Conservation (phyloP, 148 eudicot genomes). For the Persicaria maculosa region DNA sequence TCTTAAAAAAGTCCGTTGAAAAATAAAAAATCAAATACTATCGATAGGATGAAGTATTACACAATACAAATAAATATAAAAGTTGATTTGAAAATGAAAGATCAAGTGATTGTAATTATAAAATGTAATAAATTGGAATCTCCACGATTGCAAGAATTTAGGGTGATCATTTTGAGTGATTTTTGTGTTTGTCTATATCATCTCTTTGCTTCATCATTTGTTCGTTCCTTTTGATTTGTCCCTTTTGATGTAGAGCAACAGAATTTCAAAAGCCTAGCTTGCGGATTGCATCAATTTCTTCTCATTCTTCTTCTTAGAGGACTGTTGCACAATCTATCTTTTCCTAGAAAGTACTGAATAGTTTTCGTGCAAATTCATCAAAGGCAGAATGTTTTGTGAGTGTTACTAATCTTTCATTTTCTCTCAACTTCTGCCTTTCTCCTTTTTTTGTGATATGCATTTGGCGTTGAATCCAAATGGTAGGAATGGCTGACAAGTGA, state of each 20-base stretch:
- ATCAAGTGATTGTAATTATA: too few relatives aligned
- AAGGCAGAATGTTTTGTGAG: slow-evolving; percentile 35
- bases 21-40: too few relatives aligned
- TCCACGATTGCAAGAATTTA: too few relatives aligned
- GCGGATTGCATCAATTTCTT: slow-evolving; percentile 46
- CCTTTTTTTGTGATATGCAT: not conserved
- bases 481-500: slow-evolving; percentile 88
- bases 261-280: slow-evolving; percentile 86
- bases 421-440: not conserved
- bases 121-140: too few relatives aligned
- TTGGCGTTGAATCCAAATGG: slow-evolving; percentile 33
- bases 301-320: slow-evolving; percentile 23
- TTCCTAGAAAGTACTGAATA: slow-evolving; percentile 48
- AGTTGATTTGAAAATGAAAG: too few relatives aligned
- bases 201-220: too few relatives aligned
- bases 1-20: too few relatives aligned
- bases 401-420: slow-evolving; percentile 6
- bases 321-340: slow-evolving; percentile 43
- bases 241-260: slow-evolving; percentile 47
- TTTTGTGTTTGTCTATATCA: too few relatives aligned
- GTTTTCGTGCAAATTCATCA: slow-evolving; percentile 42
- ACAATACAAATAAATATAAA: too few relatives aligned
- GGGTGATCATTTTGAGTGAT: too few relatives aligned
- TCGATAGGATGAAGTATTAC: too few relatives aligned
- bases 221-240: too few relatives aligned